phyloP scores from a whole-genome alignment of 2,329 filamentous ascomycete genomes.

The Fusarium subtropicale region DNA sequence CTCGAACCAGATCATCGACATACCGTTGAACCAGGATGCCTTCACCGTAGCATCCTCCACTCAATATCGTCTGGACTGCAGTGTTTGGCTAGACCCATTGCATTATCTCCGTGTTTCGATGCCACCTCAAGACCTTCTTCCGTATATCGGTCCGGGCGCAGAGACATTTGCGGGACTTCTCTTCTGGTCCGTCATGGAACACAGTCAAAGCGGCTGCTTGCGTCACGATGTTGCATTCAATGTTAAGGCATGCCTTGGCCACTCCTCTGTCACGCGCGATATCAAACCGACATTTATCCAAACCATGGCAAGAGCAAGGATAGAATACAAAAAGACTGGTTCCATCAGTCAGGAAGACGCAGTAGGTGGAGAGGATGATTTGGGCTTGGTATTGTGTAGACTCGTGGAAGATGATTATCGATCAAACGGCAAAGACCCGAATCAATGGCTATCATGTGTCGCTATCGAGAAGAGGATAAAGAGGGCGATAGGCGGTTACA shows the following conservation, averaged over 20 bases:
- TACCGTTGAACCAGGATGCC: not conserved
- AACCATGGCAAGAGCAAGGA: slow-evolving; percentile 9
- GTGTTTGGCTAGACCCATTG: slow-evolving; percentile 12
- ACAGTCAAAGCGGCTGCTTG: not conserved
- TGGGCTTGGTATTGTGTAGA: slow-evolving; percentile 7
- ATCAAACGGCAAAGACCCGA: slow-evolving; percentile 7
- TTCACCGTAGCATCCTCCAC: not conserved
- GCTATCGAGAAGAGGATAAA: not conserved
- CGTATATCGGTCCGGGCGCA: not conserved
- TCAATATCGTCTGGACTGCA: slow-evolving; percentile 6
- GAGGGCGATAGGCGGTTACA: not conserved
- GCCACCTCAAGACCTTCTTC: slow-evolving; percentile 3
- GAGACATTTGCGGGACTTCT: not conserved
- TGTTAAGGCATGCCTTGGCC: not conserved
- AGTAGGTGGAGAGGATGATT: not conserved
- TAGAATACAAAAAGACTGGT: not conserved
- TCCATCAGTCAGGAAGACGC: slow-evolving; percentile 3
- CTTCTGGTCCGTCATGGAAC: slow-evolving; percentile 23
- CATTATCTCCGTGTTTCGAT: slow-evolving; percentile 3
- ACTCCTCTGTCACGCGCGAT: not conserved
- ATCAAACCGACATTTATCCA: slow-evolving; percentile 11
- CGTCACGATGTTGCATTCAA: not conserved
- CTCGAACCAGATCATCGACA: rapidly evolving
- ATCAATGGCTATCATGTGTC: slow-evolving; percentile 12
- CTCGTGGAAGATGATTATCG: slow-evolving; percentile 11